phyloP scores from a whole-genome alignment of 2,329 filamentous ascomycete genomes.

The Hypomyces perniciosus region DNA sequence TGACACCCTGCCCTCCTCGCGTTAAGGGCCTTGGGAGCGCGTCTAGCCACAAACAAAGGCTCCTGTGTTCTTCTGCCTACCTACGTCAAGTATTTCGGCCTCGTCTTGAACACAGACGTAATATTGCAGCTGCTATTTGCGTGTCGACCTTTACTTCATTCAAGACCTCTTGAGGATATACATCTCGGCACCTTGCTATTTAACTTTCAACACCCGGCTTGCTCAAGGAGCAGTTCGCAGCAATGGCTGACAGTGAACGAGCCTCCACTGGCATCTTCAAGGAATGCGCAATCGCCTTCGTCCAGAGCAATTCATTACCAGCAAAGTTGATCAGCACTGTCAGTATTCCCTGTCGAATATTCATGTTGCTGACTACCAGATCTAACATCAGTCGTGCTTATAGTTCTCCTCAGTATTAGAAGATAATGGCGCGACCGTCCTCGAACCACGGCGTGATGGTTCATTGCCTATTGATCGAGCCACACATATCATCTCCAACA shows the following conservation, averaged over 20 bases:
- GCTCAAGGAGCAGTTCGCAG: constrained; percentile 3
- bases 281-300: constrained; percentile 41
- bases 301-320: constrained; percentile 36
- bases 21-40: constrained; percentile 20
- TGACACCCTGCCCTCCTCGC: constrained; percentile 33
- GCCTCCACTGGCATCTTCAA: constrained; percentile 29
- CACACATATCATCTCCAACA: constrained; percentile 59
- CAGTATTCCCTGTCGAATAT: neutral
- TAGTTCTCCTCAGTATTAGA: constrained; percentile 26
- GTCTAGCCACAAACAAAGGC: constrained; percentile 12
- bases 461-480: constrained; percentile 41
- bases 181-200: neutral
- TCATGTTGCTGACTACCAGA: neutral
- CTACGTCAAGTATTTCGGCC: no score
- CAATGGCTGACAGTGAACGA: constrained; percentile 26
- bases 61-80: no score
- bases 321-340: constrained; percentile 38
- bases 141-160: neutral
- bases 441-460: constrained; percentile 43
- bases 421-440: constrained; percentile 46
- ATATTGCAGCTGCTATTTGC: no score
- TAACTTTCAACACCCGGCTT: neutral
- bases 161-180: neutral
- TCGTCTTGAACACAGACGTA: no score
- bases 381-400: neutral